phyloP scores from a whole-genome alignment of 2,329 filamentous ascomycete genomes.

The Blastomyces emzantsi region DNA sequence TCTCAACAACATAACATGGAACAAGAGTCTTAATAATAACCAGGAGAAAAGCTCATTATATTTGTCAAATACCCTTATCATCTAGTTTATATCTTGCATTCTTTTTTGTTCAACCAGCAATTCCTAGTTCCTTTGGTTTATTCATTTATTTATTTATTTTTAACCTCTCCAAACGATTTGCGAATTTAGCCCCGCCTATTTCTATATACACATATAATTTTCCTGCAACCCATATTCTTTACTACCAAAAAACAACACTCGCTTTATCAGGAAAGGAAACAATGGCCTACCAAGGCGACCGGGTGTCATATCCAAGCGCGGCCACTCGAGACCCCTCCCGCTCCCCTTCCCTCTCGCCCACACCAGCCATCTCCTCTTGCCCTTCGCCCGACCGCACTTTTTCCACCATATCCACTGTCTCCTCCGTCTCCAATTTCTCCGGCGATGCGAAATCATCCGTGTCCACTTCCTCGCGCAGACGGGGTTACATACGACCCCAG shows the following conservation, averaged over 20 bases:
- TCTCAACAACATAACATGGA: background rate
- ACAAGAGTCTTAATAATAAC: background rate
- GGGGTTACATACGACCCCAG: slow-evolving; percentile 81
- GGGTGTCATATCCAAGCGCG: slow-evolving; percentile 2
- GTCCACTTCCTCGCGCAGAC: slow-evolving; percentile 45
- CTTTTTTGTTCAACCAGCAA: background rate
- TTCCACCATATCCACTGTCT: slow-evolving; percentile 38
- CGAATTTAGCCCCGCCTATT: background rate
- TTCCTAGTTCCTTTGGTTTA: background rate
- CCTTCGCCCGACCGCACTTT: slow-evolving; percentile 39
- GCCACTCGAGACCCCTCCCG: slow-evolving; percentile 27
- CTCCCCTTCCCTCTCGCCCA: slow-evolving; percentile 35
- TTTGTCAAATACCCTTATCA: background rate
- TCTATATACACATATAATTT: background rate
- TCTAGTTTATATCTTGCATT: background rate
- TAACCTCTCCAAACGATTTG: background rate
- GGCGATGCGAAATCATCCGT: slow-evolving; percentile 36
- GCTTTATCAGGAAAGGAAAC: background rate
- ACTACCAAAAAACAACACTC: background rate
- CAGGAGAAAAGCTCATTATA: background rate
- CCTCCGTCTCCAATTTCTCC: slow-evolving; percentile 39
- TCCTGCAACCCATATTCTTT: background rate
- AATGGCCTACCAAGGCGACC: slow-evolving; percentile 15
- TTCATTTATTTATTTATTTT: background rate
- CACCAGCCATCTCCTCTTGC: slow-evolving; percentile 37